Percentiles rank a stretch among this genome's conserved stretches.
phyloP scores from a whole-genome alignment of 352 stramenopile species.

The Globisporangium ultimum region DNA sequence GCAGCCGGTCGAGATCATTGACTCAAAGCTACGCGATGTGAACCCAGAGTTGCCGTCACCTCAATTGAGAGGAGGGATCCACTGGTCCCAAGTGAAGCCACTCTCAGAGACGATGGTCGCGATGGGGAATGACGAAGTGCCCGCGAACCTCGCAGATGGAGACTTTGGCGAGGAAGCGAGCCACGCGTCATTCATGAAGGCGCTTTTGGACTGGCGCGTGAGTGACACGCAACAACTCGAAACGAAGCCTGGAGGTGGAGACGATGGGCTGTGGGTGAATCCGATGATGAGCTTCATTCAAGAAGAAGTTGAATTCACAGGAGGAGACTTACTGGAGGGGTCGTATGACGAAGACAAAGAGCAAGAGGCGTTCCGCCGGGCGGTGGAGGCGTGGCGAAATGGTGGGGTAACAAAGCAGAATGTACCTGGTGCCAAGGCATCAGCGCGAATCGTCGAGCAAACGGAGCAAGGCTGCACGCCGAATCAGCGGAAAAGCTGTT shows the following conservation, averaged over 20 bases:
- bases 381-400: constrained; percentile 57
- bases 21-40: constrained; percentile 50
- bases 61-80: constrained; percentile 19
- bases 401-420: constrained; percentile 4
- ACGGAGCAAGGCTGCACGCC: constrained; percentile 45
- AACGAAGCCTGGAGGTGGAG: constrained; percentile 18
- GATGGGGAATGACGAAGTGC: constrained; percentile 19
- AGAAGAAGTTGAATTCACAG: constrained; percentile 11
- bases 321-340: constrained; percentile 50
- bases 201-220: constrained; percentile 69
- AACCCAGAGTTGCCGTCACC: constrained; percentile 26
- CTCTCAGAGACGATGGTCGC: constrained; percentile 32
- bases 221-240: constrained; percentile 24
- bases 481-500: constrained; percentile 61
- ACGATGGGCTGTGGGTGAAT: constrained; percentile 62
- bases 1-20: constrained; percentile 40
- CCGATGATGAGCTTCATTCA: constrained; percentile 24
- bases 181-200: constrained; percentile 79
- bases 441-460: constrained; percentile 24
- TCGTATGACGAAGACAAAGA: constrained; percentile 70
- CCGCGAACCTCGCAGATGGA: constrained; percentile 74
- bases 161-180: constrained; percentile 72
- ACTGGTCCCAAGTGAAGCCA: constrained; percentile 75
- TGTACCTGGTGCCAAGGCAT: constrained; percentile 6
- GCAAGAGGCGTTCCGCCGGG: constrained; percentile 57